Base-by-base conservation (phyloP, 805 yeast species). In the Candida suzukii region DNA sequence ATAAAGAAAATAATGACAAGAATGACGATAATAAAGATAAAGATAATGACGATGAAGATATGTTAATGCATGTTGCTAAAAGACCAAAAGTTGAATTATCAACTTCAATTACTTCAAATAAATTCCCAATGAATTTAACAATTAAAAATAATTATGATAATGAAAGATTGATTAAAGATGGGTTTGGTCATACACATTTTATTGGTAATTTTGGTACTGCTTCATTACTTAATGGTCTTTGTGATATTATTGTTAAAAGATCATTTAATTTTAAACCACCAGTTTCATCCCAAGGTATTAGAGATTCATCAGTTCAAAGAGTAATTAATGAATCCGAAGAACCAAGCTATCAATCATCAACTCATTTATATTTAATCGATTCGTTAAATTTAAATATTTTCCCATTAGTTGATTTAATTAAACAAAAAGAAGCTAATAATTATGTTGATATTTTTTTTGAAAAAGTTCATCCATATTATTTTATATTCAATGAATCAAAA, bases 161-260 rank as follows among this genome's bases (percentile, higher is more conserved):
- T 19, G 69, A 63, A 40, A 45, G 67, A n/a, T 48, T 70, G 30
- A 59, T 70, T 18, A 63, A 64, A 54, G 77, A 71, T 45, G 53
- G 62, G 19, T 64, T 61, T 42, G 76, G 76, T 4, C 71, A 68
- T 40, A 63, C 72, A 0, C 76, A 71, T 50, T 71, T 67, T 43
- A 65, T 71, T 39, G 76, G 76, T 1, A 62, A 68, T 18, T 63
- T 62, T 16, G 74, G 75, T 20, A 70, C 74, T 1, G 68, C 73
- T 0, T 66, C 71, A 2, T 45, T 71, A 22, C 54, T 71, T 41
- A 67, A 62, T 38, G 67, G 71, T 1, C 45, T 71, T 9, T 68
- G 74, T 44, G 71, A 68, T 46, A 55, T 71, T 18, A 58, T 71
- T 21, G 52, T 67, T n/a, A 63, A 66, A 40, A 51, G 66, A 17